A percentile compares a stretch with the other conserved stretches of the same genome.
These are phyloP conservation scores for Erythrobasidium hasegawianum DNA, from an alignment of 1,284 basidiomycete genomes.

Conservation along the genomic window DNA sequence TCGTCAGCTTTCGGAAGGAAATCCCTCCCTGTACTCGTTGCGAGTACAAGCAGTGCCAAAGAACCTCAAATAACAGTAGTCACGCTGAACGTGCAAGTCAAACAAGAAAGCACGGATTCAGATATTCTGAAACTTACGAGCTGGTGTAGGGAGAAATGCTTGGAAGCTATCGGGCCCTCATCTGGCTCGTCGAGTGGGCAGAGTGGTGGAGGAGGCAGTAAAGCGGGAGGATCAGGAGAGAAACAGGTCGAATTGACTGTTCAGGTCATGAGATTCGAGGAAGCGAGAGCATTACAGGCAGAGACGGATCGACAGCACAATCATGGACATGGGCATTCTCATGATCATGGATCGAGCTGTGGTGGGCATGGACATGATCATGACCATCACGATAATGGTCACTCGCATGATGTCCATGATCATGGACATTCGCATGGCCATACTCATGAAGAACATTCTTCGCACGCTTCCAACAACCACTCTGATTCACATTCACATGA, in stretches of 20 bases:
- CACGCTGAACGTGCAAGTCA: constrained; percentile 73
- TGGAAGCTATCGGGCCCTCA: constrained; percentile 36
- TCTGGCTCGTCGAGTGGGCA: constrained; percentile 13
- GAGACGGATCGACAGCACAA: not conserved
- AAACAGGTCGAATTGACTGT: constrained; percentile 38
- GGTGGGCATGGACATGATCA: constrained; percentile 28
- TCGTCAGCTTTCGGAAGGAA: constrained; percentile 25
- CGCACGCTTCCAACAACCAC: not conserved
- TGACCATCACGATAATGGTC: constrained; percentile 24
- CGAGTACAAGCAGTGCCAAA: not conserved
- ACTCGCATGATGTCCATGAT: constrained; percentile 17
- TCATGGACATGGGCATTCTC: constrained; percentile 23
- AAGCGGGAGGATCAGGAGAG: not conserved
- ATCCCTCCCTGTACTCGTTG: constrained; percentile 6
- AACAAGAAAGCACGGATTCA: constrained; percentile 62
- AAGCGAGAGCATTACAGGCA: constrained; percentile 11
- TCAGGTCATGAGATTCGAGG: constrained; percentile 31
- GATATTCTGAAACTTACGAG: constrained; percentile 67
- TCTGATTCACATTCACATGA: constrained; percentile 25
- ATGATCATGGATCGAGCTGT: constrained; percentile 10
- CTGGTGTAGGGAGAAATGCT: constrained; percentile 62
- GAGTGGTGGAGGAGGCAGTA: not conserved
- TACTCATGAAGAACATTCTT: not conserved
- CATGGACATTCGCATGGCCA: constrained; percentile 4
- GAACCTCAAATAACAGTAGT: constrained; percentile 55